Evolutionary conservation across 129 eudicot species (phyloP), one percentile per base, ranked within the genome.

Genomic region (Silybum marianum): DNA sequence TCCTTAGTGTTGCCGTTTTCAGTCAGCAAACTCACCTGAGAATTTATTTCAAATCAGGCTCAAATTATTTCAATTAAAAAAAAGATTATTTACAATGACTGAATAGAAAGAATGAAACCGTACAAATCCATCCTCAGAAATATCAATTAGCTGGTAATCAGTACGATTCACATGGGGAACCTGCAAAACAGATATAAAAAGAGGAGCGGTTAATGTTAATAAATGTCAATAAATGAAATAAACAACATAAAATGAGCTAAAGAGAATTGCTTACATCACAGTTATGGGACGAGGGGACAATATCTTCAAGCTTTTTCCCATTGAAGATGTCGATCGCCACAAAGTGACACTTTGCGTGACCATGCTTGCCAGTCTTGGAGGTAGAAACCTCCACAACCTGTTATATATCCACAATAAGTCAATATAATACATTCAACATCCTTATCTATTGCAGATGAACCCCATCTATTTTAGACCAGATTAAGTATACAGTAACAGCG

Each of bases 71-170:
- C 23, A n/a, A 2, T 9, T 9, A 25, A 2, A 18, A 25, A 13
- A 30, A 58, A 58, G 9, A 11, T 11, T 28, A 48, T 68, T 36
- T 7, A 26, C 23, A 38, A 36, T 40, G 42, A 7, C 10, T 73
- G 40, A 32, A 40, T 9, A 10, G 14, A 40, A 44, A 23, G 19
- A 73, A 28, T 19, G 36, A 69, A 70, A 76, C 39, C 92, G 62
- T 90, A 92, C 97, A 78, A 90, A 92, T 82, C 97, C 97, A 85
- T 92, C 97, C 84, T 92, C 97, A 62, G 94, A 83, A 0, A 91
- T 90, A 83, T 90, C 97, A 81, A 86, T 88, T 54, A 92, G 90
- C 88, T 92, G 92, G 89, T 86, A 90, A 62, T 90, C 93, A 21
- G 84, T 85, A 78, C 97, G 90, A 75, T 63, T 86, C 68, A 92